phyloP scores from a whole-genome alignment of 768 basidiomycete species.

The Dacryopinax spathularia region DNA sequence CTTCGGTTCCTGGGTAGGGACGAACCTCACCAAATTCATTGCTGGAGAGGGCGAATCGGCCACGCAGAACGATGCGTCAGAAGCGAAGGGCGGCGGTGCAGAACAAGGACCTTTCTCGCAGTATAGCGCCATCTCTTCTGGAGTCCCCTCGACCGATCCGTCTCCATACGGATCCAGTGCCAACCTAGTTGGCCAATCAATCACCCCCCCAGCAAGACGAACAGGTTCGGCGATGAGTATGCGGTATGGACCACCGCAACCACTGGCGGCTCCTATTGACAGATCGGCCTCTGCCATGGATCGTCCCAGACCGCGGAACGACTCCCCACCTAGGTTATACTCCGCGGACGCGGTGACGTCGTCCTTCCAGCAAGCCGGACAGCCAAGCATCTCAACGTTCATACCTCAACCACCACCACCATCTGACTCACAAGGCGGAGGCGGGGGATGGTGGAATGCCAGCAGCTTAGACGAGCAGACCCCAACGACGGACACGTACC shows the following conservation, averaged over 20 bases:
- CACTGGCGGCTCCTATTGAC: constrained; percentile 36
- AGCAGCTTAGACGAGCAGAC: constrained; percentile 31
- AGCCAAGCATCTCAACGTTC: constrained; percentile 12
- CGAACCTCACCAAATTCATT: constrained; percentile 84
- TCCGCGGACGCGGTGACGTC: constrained; percentile 41
- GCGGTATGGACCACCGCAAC: constrained; percentile 35
- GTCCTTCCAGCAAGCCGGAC: constrained; percentile 26
- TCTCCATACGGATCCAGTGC: constrained; percentile 50
- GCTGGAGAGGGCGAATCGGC: constrained; percentile 64
- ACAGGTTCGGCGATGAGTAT: constrained; percentile 57
- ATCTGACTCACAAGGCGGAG: constrained; percentile 28
- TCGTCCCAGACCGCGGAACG: constrained; percentile 34
- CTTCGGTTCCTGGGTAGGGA: constrained; percentile 84
- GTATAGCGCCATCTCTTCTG: constrained; percentile 82
- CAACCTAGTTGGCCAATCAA: constrained; percentile 19
- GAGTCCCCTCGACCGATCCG: constrained; percentile 55
- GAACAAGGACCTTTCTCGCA: constrained; percentile 76
- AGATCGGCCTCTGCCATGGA: constrained; percentile 70
- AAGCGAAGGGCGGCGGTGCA: constrained; percentile 26
- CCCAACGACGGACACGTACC: constrained; percentile 57
- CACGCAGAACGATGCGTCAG: constrained; percentile 19
- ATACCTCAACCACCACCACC: constrained; percentile 20
- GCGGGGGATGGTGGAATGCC: constrained; percentile 53
- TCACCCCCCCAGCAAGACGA: constrained; percentile 36
- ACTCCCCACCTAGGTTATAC: constrained; percentile 31